These are phyloP conservation scores for Salvia sclarea DNA, from an alignment of 305 asterid species.

Conservation along the genomic window DNA sequence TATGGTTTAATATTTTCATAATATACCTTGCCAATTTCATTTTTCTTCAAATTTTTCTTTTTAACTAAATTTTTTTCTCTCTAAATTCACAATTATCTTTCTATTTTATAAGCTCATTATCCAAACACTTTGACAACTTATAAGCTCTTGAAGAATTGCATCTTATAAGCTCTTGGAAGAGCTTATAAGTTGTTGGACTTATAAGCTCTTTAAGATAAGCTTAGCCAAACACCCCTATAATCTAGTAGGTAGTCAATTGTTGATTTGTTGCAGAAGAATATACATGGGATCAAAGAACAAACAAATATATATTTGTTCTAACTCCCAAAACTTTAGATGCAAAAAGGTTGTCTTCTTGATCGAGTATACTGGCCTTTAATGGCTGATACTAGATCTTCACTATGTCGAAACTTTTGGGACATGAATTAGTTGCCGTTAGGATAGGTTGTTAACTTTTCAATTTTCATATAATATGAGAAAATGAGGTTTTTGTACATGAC, in stretches of 20 bases:
- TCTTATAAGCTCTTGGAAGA: too few relatives aligned
- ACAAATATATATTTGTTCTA: not conserved
- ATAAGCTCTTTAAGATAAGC: too few relatives aligned
- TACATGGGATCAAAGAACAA: not conserved
- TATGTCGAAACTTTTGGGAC: not conserved
- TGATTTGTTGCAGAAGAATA: not conserved
- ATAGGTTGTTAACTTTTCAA: conserved; percentile 19
- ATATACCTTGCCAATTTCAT: too few relatives aligned
- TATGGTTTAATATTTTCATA: too few relatives aligned
- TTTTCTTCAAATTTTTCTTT: too few relatives aligned
- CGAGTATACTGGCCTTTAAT: not conserved
- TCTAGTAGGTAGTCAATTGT: conserved; percentile 1
- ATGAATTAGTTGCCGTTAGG: conserved; percentile 7
- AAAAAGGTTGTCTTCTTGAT: not conserved
- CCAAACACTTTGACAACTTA: too few relatives aligned
- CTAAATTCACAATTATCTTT: too few relatives aligned
- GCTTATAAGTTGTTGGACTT: too few relatives aligned
- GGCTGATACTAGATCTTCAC: not conserved
- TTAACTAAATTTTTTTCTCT: too few relatives aligned
- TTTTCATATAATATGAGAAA: not conserved
- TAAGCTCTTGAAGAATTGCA: too few relatives aligned
- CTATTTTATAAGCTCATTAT: too few relatives aligned
- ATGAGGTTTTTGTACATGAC: not conserved
- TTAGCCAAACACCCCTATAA: too few relatives aligned
- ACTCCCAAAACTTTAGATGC: not conserved